Base-by-base conservation (phyloP, 202 grass and related monocot genomes). In the Dendrocalamus latiflorus region DNA sequence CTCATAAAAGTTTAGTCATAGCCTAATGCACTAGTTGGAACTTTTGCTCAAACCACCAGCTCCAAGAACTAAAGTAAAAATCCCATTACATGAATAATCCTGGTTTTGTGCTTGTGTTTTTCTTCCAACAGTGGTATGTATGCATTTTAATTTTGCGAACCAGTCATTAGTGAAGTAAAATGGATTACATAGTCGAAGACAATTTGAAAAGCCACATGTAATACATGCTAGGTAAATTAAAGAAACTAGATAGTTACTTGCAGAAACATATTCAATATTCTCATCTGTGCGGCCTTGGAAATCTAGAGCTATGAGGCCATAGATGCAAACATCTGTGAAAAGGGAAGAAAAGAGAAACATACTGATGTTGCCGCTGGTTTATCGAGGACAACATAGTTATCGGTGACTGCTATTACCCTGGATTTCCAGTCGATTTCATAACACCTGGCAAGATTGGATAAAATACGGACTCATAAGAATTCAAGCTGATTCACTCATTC, bases 341-440 rank as follows among this genome's bases (percentile, higher is more conserved):
- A 74, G 11, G 42, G 47, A 37, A 57, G 72, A 63, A 56, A 89
- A 68, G 36, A 76, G n/a, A 82, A 68, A 49, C 90, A 75, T 98
- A 98, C 95, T 39, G 95, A 94, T 66, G 90, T 98, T 87, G 82
- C 92, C 71, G 95, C 95, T 83, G 95, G 95, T 90, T 98, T 98
- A 86, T 98, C 83, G 39, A 98, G 86, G 68, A 98, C 84, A 68
- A 95, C 92, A 78, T 88, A 98, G 18, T 82, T 76, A 81, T 94
- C 87, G 65, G 92, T 67, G 6, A 80, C 83, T 34, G 88, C 90
- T 82, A 98, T 83, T 60, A 98, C 91, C 86, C 92, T 91, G 13
- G 87, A 91, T 65, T 91, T 98, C 95, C 95, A 98, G 78, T 98
- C 90, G 84, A 98, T 87, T 90, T 98, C 89, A 81, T 98, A 98